These are phyloP conservation scores for Penicillium soppii DNA, from an alignment of 495 filamentous ascomycete species.

Conservation along the genomic window DNA sequence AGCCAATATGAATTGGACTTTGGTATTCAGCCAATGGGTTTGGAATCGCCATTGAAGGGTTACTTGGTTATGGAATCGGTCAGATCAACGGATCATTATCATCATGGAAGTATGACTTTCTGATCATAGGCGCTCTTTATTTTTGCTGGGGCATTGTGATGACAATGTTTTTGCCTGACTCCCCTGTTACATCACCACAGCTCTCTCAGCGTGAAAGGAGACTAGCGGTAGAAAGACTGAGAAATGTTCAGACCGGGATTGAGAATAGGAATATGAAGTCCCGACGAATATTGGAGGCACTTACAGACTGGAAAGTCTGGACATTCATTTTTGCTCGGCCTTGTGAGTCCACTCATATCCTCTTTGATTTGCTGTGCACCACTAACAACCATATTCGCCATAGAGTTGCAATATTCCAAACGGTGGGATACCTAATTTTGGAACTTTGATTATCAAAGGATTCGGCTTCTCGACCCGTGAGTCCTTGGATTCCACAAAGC, in stretches of 20 bases:
- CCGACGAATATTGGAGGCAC: constrained; percentile 48
- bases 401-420: constrained; percentile 35
- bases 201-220: constrained; percentile 44
- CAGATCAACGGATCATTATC: constrained; percentile 51
- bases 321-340: constrained; percentile 32
- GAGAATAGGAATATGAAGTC: constrained; percentile 54
- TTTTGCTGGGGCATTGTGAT: constrained; percentile 38
- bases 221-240: constrained; percentile 51
- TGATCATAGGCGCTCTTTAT: constrained; percentile 43
- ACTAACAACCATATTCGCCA: too few relatives aligned
- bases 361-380: too few relatives aligned
- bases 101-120: constrained; percentile 57
- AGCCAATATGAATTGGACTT: constrained; percentile 56
- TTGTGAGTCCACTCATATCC: constrained; percentile 13
- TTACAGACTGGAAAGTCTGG: constrained; percentile 50
- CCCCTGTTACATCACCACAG: constrained; percentile 40
- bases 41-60: constrained; percentile 56
- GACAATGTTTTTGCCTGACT: constrained; percentile 49
- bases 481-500: neutral
- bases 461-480: constrained; percentile 52
- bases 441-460: constrained; percentile 56
- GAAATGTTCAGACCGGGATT: constrained; percentile 54
- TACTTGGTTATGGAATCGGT: constrained; percentile 59
- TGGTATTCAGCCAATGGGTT: constrained; percentile 61
- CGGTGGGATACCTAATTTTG: constrained; percentile 55